phyloP scores from a whole-genome alignment of 1,139 yeast genomes.

The Scheffersomyces titani region DNA sequence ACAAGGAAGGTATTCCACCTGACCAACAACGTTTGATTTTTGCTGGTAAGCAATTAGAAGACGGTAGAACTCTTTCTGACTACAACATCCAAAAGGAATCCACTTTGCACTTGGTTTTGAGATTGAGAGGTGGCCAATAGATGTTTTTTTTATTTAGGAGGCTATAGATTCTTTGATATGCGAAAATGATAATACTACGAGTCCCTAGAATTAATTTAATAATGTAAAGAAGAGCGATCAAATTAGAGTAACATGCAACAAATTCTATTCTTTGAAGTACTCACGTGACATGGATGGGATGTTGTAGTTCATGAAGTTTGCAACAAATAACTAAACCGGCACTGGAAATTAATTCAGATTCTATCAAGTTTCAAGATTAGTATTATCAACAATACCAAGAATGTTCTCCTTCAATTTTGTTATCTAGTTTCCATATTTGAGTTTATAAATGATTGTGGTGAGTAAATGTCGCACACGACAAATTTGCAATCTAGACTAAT shows the following conservation, averaged over 20 bases:
- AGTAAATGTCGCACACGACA: no score
- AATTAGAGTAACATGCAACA: no score
- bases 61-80: slow-evolving; percentile 89
- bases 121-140: slow-evolving; percentile 93
- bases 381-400: no score
- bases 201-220: slow-evolving; percentile 13
- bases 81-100: slow-evolving; percentile 96
- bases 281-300: not conserved
- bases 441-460: no score
- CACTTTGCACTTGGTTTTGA: slow-evolving; percentile 81
- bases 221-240: not conserved
- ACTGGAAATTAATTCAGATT: no score
- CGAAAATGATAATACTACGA: slow-evolving; percentile 17
- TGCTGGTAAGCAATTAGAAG: slow-evolving; percentile 94
- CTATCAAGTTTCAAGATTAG: no score
- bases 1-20: slow-evolving; percentile 94
- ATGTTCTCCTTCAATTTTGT: no score
- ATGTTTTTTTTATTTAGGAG: not conserved
- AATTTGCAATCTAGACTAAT: no score
- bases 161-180: slow-evolving; percentile 13
- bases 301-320: no score
- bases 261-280: not conserved
- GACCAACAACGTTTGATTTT: slow-evolving; percentile 93
- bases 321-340: no score
- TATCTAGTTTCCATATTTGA: no score